Conservation (phyloP, 768 basidiomycete genomes). For the Collybiopsis luxurians region DNA sequence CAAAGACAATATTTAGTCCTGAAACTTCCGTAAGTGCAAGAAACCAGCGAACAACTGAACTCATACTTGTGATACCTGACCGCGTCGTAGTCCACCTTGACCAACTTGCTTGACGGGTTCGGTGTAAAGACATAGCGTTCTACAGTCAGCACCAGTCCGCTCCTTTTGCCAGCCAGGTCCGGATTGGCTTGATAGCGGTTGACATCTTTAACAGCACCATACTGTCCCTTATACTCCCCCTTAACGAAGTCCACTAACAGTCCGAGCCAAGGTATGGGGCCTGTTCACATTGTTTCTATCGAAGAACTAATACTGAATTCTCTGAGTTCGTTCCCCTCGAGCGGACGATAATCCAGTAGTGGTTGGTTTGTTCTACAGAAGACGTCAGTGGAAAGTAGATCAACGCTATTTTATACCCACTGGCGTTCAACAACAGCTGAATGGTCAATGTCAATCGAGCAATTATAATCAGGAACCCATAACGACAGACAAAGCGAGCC, state of each 20-base stretch:
- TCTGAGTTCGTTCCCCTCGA: background rate
- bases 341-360: background rate
- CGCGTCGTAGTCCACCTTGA: background rate
- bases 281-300: background rate
- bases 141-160: background rate
- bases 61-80: background rate
- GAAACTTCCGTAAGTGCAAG: too few relatives aligned
- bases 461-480: background rate
- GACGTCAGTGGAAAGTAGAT: too few relatives aligned
- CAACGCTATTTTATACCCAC: background rate
- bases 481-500: background rate
- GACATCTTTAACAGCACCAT: background rate
- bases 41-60: too few relatives aligned
- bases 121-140: background rate
- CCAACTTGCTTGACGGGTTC: background rate
- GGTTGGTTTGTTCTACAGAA: too few relatives aligned
- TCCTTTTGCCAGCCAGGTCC: background rate
- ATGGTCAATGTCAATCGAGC: background rate
- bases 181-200: background rate
- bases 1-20: background rate
- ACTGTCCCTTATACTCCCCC: background rate
- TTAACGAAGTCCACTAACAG: background rate
- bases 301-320: background rate
- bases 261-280: background rate
- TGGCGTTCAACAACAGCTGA: background rate